Evolutionary conservation across 2,329 filamentous ascomycete species (phyloP).

Genomic region (Trichophyton simii): DNA sequence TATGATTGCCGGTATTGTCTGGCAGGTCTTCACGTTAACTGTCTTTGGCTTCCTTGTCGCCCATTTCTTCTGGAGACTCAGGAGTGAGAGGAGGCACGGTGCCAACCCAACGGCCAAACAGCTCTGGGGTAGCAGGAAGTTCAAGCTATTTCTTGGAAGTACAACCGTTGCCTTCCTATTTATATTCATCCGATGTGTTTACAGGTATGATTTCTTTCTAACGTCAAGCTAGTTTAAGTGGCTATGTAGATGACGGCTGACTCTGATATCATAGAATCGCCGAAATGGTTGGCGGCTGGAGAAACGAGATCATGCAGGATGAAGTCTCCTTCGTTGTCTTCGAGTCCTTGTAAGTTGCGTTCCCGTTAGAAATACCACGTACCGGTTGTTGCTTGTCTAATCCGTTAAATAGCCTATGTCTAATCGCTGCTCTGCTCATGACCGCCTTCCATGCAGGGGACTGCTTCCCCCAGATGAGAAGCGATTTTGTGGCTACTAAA

Average conservation of each 20-base stretch:
- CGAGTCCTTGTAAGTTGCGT: slow-evolving; percentile 34
- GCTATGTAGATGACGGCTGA: background rate
- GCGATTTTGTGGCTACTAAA: background rate
- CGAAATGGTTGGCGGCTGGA: slow-evolving; percentile 41
- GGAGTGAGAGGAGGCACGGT: slow-evolving; percentile 16
- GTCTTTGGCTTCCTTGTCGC: slow-evolving; percentile 29
- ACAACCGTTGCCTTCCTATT: slow-evolving; percentile 24
- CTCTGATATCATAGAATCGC: slow-evolving; percentile 27
- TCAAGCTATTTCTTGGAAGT: slow-evolving; percentile 19
- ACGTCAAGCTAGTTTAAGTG: slow-evolving; percentile 6
- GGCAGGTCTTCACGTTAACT: slow-evolving; percentile 42
- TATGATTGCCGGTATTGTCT: slow-evolving; percentile 46
- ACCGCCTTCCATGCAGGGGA: slow-evolving; percentile 44
- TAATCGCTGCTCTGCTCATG: slow-evolving; percentile 40
- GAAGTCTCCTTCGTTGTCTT: slow-evolving; percentile 37
- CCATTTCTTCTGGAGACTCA: slow-evolving; percentile 33
- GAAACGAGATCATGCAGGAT: slow-evolving; percentile 33
- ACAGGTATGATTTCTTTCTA: slow-evolving; percentile 22
- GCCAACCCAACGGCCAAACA: background rate
- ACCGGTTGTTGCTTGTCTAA: background rate
- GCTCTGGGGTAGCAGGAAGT: slow-evolving; percentile 8
- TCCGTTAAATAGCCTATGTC: slow-evolving; percentile 30
- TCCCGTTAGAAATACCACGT: too few species aligned
- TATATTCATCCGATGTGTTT: slow-evolving; percentile 33
- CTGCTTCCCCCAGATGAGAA: slow-evolving; percentile 37